A percentile compares a stretch with the other conserved stretches of the same genome.
Evolutionary conservation across 345 rosid genomes (phyloP).

Genomic region (Tarenaya hassleriana): DNA sequence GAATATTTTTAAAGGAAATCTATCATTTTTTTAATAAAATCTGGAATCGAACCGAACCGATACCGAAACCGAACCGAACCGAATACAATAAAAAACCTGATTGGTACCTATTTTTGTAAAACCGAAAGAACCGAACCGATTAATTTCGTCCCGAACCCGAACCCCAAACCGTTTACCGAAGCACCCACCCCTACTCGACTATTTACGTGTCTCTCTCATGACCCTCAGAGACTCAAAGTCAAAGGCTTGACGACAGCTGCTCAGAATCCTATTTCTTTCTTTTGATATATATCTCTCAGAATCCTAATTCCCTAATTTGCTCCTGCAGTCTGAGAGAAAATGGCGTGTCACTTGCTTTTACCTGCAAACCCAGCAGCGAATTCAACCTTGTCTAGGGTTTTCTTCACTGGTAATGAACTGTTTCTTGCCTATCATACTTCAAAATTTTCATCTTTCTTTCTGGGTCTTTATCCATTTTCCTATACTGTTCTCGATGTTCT

Average conservation of each 20-base stretch:
- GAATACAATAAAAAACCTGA: too few relatives aligned
- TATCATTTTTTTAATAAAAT: too few relatives aligned
- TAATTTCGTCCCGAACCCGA: too few relatives aligned
- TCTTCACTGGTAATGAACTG: conserved; percentile 9
- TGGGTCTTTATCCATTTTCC: background rate
- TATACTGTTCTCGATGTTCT: background rate
- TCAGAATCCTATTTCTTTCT: background rate
- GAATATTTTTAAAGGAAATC: too few relatives aligned
- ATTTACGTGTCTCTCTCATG: conserved; percentile 2
- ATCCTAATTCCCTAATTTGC: background rate
- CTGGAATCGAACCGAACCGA: too few relatives aligned
- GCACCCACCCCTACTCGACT: too few relatives aligned
- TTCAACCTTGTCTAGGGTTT: conserved; percentile 14
- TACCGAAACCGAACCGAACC: too few relatives aligned
- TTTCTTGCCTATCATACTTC: background rate
- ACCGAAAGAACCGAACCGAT: too few relatives aligned
- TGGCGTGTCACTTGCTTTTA: conserved; percentile 26
- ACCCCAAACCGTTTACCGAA: too few relatives aligned
- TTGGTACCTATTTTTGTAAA: too few relatives aligned
- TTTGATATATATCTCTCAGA: conserved; percentile 6
- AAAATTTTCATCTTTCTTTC: background rate
- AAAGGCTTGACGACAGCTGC: background rate
- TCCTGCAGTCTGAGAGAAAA: background rate
- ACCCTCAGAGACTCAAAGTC: background rate
- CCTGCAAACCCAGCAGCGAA: conserved; percentile 18